These are phyloP conservation scores for Samsoniella hepiali DNA, from an alignment of 2,329 filamentous ascomycete species.

Conservation along the genomic window DNA sequence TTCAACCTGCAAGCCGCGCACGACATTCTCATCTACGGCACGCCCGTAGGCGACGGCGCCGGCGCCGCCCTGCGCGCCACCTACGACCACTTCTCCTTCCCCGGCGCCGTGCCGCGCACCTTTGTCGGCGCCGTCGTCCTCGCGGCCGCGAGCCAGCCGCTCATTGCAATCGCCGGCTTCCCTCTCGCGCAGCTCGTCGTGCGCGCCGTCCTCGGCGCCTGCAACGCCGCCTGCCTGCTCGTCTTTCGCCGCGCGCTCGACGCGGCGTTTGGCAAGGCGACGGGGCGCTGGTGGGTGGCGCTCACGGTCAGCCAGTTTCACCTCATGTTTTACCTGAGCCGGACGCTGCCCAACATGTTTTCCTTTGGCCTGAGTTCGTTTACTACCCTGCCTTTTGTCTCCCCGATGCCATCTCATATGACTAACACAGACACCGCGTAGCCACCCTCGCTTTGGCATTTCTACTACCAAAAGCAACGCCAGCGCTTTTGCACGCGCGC, in stretches of 20 bases:
- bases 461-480: slow-evolving; percentile 35
- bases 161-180: slow-evolving; percentile 54
- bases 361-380: slow-evolving; percentile 78
- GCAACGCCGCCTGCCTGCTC: slow-evolving; percentile 68
- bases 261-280: slow-evolving; percentile 63
- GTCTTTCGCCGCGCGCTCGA: slow-evolving; percentile 62
- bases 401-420: background rate
- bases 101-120: slow-evolving; percentile 85
- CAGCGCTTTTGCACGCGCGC: slow-evolving; percentile 35
- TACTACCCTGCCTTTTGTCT: background rate
- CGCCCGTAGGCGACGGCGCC: slow-evolving; percentile 56
- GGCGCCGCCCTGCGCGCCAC: slow-evolving; percentile 52
- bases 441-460: slow-evolving; percentile 63
- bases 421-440: slow-evolving; percentile 29
- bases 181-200: slow-evolving; percentile 60
- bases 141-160: slow-evolving; percentile 66
- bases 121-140: slow-evolving; percentile 80
- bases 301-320: slow-evolving; percentile 88
- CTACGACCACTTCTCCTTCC: slow-evolving; percentile 90
- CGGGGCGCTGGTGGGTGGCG: slow-evolving; percentile 74
- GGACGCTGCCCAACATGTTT: slow-evolving; percentile 95
- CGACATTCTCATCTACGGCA: slow-evolving; percentile 80
- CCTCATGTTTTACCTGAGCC: slow-evolving; percentile 84
- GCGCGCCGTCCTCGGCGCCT: slow-evolving; percentile 70
- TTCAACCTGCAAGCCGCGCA: slow-evolving; percentile 96